Base-by-base conservation (phyloP, 2,329 filamentous ascomycete species). In the Periglandula ipomoeae region DNA sequence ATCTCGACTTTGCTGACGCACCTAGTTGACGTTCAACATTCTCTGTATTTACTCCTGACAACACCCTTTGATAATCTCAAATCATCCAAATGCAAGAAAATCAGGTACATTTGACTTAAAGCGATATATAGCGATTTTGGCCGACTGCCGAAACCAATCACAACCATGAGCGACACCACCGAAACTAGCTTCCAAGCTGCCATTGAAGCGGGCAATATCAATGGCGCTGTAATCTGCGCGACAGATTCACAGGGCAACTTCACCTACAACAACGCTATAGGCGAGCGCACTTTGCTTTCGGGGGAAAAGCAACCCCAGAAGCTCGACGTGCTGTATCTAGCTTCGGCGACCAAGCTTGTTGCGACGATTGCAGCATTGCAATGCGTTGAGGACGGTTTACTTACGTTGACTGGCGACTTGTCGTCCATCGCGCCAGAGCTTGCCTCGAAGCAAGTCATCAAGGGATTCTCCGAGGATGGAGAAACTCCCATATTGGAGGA, bases 321-420 rank as follows among this genome's bases (percentile, higher is more conserved):
- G 15, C 19, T 48, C 35, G 13, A 68, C 70, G 30, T 64, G 57
- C 7, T 62, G 62, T 23, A 85, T 89, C 51, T 71, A 0, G 66
- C 65, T 3, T 70, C 65, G 3, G 63, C 60, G 3, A 68, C 63
- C 23, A 73, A 73, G 51, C 59, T 82, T 3, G 52, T 78, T 47
- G 70, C 76, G 2, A 69, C 70, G 2, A 69, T 82, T 46, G 71
- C 76, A 2, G 69, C 70, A 1, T 56, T 82, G n/a, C 74, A 79
- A 50, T 70, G 73, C 41, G 74, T 81, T 2, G 76, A 81, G 32
- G 66, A 72, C 6, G 75, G 74, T 0, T 58, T 72, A 0, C 55
- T 80, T 1, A 58, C 57, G 1, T 62, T 81, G 0, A 67, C 71
- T 8, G 69, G 68, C 3, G 71, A 78, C 47, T 55, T 80, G 0